A percentile compares a stretch with the other conserved stretches of the same genome.
These are phyloP conservation scores for Fusarium camptoceras DNA, from an alignment of 2,329 filamentous ascomycete species.

Conservation along the genomic window DNA sequence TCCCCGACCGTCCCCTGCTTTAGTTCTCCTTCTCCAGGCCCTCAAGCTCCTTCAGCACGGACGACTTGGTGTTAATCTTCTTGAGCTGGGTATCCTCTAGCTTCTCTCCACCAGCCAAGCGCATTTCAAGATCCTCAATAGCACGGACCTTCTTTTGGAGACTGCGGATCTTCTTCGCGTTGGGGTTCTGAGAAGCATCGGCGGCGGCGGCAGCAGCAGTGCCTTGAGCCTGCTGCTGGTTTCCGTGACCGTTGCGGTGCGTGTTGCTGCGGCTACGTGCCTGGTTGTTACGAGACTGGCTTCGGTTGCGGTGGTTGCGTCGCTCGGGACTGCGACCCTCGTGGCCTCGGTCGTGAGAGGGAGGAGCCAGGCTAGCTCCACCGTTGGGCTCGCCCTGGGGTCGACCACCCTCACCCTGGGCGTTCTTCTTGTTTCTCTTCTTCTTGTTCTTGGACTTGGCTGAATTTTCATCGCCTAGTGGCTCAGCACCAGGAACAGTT, in stretches of 20 bases:
- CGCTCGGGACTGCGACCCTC: slow-evolving; percentile 76
- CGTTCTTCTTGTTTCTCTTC: slow-evolving; percentile 92
- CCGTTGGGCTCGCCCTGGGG: slow-evolving; percentile 57
- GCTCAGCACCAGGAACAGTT: slow-evolving; percentile 72
- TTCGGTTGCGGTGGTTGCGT: slow-evolving; percentile 60
- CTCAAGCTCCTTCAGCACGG: slow-evolving; percentile 86
- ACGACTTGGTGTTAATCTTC: slow-evolving; percentile 92
- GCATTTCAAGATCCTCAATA: slow-evolving; percentile 98
- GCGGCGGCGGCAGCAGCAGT: slow-evolving; percentile 62
- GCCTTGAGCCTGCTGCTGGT: slow-evolving; percentile 47
- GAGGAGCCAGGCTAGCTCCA: slow-evolving; percentile 61
- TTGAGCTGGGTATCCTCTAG: slow-evolving; percentile 98
- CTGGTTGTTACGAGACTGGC: slow-evolving; percentile 66
- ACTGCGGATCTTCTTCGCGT: slow-evolving; percentile 93
- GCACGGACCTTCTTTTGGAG: slow-evolving; percentile 97
- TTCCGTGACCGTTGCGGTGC: slow-evolving; percentile 46
- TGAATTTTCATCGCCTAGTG: slow-evolving; percentile 78
- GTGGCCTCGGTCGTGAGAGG: slow-evolving; percentile 55
- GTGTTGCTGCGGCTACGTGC: slow-evolving; percentile 65
- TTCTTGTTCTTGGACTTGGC: slow-evolving; percentile 97
- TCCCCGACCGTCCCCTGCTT: neutral
- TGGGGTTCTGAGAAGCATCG: slow-evolving; percentile 70
- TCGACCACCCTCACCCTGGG: slow-evolving; percentile 78
- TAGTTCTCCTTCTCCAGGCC: slow-evolving; percentile 57
- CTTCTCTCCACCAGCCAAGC: slow-evolving; percentile 93